Evolutionary conservation across 495 filamentous ascomycete species (phyloP).

Genomic region (Haplographium delicatum): DNA sequence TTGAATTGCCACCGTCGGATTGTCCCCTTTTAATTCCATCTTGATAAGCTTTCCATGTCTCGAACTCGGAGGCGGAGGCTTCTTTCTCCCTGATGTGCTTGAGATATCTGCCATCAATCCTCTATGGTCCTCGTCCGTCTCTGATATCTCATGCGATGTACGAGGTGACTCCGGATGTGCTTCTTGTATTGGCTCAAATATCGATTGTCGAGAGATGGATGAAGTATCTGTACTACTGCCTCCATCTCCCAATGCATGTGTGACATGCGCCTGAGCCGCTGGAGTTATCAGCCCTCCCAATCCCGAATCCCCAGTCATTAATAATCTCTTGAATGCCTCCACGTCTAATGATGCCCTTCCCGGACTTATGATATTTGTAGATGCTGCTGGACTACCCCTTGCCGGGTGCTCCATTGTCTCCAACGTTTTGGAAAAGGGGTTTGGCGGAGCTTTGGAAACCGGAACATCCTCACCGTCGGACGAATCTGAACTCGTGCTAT

Average conservation of each 20-base stretch:
- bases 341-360: constrained; percentile 50
- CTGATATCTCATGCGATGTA: constrained; percentile 26
- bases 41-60: constrained; percentile 28
- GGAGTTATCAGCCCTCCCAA: constrained; percentile 22
- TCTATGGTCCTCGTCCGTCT: constrained; percentile 21
- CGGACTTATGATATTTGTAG: constrained; percentile 15
- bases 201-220: constrained; percentile 26
- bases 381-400: constrained; percentile 17
- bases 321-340: constrained; percentile 53
- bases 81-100: constrained; percentile 15
- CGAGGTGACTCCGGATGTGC: constrained; percentile 25
- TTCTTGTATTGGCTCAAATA: constrained; percentile 25
- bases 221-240: constrained; percentile 28
- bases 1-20: neutral
- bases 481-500: constrained; percentile 13
- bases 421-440: constrained; percentile 46
- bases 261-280: constrained; percentile 6
- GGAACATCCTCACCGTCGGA: constrained; percentile 16
- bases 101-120: neutral
- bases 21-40: constrained; percentile 25
- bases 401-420: constrained; percentile 35
- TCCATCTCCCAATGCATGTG: constrained; percentile 20
- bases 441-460: constrained; percentile 31
- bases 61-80: constrained; percentile 25
- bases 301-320: constrained; percentile 53